Conservation (phyloP, 371 early-diverging fungal genomes). For the Apophysomyces elegans region DNA sequence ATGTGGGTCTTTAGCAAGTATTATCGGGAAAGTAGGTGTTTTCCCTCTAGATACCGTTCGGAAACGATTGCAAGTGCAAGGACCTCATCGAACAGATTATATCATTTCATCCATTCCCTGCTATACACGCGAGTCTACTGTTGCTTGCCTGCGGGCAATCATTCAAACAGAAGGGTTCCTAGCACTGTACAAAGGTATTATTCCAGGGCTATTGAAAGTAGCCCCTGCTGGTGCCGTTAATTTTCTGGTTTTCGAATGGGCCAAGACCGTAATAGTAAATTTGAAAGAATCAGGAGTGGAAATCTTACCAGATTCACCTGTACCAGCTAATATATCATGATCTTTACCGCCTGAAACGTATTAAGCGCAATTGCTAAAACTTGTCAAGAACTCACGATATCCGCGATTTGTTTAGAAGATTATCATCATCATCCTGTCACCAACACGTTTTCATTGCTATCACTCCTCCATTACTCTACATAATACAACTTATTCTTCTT, state of each 20-base stretch:
- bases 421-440: too few species aligned
- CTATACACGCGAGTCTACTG: conserved; percentile 31
- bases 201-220: conserved; percentile 86
- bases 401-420: too few species aligned
- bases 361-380: not conserved
- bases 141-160: conserved; percentile 59
- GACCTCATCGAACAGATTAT: conserved; percentile 59
- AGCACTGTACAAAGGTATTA: conserved; percentile 87
- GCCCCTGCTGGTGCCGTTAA: conserved; percentile 86
- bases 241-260: conserved; percentile 79
- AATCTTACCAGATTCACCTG: not conserved
- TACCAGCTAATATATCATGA: not conserved
- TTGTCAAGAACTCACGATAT: not conserved
- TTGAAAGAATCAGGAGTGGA: not conserved
- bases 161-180: conserved; percentile 79
- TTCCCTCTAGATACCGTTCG: conserved; percentile 92
- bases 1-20: conserved; percentile 85
- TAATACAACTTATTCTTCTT: too few species aligned
- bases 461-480: too few species aligned
- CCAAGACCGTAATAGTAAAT: conserved; percentile 45
- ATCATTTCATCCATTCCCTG: conserved; percentile 53
- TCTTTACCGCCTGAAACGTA: not conserved
- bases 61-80: conserved; percentile 81
- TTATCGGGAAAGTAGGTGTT: conserved; percentile 81
- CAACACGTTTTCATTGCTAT: too few species aligned